Evolutionary conservation across 2,329 filamentous ascomycete genomes (phyloP).

Genomic region (Chaetomiaceae sp.): DNA sequence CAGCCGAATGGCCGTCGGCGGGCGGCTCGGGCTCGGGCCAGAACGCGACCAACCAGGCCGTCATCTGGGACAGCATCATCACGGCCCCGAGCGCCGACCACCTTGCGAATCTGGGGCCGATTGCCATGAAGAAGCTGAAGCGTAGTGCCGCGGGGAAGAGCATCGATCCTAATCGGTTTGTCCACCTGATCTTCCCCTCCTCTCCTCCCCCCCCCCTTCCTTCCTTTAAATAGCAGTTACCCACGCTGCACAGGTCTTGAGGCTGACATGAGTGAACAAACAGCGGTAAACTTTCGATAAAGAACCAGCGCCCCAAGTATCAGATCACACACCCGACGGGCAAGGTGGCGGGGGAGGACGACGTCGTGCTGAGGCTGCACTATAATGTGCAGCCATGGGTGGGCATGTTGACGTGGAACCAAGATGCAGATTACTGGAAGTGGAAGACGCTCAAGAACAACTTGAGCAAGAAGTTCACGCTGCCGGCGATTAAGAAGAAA

Average conservation of each 20-base stretch:
- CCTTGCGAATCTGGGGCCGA: conserved; percentile 56
- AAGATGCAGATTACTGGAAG: conserved; percentile 48
- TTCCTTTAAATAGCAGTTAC: not conserved
- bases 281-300: conserved; percentile 69
- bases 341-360: conserved; percentile 65
- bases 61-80: conserved; percentile 97
- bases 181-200: no score
- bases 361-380: conserved; percentile 75
- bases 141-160: conserved; percentile 56
- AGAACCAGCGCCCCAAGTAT: conserved; percentile 90
- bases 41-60: conserved; percentile 61
- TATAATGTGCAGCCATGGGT: conserved; percentile 99
- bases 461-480: conserved; percentile 57
- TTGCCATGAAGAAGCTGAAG: conserved; percentile 58
- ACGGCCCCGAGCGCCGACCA: conserved; percentile 64
- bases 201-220: no score
- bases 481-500: conserved; percentile 62
- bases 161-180: conserved; percentile 55
- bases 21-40: conserved; percentile 26
- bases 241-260: no score
- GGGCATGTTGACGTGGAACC: conserved; percentile 78
- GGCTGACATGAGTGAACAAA: not conserved
- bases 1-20: conserved; percentile 62
- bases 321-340: conserved; percentile 89
- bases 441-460: conserved; percentile 66